Evolutionary conservation across 352 stramenopile genomes (phyloP).

Genomic region (Phytophthora citrophthora): DNA sequence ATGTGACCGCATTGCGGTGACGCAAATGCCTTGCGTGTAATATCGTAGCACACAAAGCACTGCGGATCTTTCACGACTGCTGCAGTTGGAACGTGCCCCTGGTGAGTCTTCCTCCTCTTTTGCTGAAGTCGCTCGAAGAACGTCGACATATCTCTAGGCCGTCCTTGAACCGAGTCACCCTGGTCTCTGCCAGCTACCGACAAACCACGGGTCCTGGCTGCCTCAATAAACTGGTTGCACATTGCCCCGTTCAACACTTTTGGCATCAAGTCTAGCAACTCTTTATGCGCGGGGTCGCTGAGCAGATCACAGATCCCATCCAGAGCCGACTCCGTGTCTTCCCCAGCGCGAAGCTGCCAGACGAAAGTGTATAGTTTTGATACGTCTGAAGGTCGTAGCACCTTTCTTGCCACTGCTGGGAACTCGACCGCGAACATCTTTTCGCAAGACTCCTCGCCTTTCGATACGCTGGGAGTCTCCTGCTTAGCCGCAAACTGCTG

Average conservation of each 20-base stretch:
- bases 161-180: constrained; percentile 6
- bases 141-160: constrained; percentile 32
- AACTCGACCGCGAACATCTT: constrained; percentile 46
- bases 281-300: constrained; percentile 39
- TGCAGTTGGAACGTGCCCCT: constrained; percentile 38
- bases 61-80: constrained; percentile 79
- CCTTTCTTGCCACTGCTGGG: constrained; percentile 54
- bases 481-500: constrained; percentile 36
- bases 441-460: constrained; percentile 12
- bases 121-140: constrained; percentile 80
- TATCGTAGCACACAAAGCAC: constrained; percentile 87
- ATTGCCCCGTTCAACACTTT: constrained; percentile 62
- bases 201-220: constrained; percentile 45
- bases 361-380: constrained; percentile 66
- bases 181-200: constrained; percentile 8
- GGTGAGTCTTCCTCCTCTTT: constrained; percentile 59
- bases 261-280: constrained; percentile 69
- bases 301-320: constrained; percentile 63
- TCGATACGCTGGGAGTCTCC: background rate
- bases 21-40: constrained; percentile 77
- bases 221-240: constrained; percentile 52
- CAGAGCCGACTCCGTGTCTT: constrained; percentile 52
- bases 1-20: constrained; percentile 81
- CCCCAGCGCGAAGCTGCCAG: constrained; percentile 50
- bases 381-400: constrained; percentile 58